Evolutionary conservation across 495 filamentous ascomycete species (phyloP).

Genomic region (Lophiotrema nucula): DNA sequence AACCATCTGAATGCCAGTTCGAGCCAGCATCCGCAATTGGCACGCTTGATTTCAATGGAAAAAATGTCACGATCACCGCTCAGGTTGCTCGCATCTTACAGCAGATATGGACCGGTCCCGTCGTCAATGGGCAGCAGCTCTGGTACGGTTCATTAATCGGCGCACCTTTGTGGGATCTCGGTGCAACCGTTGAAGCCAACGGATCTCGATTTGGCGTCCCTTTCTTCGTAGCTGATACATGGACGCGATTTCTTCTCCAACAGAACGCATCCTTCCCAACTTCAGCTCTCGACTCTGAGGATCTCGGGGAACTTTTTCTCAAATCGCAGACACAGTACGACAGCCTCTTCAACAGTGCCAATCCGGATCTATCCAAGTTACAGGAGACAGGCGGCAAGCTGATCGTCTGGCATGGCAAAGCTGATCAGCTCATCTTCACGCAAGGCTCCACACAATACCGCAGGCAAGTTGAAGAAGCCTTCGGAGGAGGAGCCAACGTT

Average conservation of each 20-base stretch:
- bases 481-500: constrained; percentile 2
- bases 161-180: background rate
- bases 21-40: background rate
- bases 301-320: background rate
- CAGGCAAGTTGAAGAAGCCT: constrained; percentile 16
- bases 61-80: background rate
- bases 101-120: background rate
- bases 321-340: background rate
- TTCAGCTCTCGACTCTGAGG: background rate
- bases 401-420: constrained; percentile 24
- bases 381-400: background rate
- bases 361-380: constrained; percentile 11
- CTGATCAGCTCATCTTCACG: constrained; percentile 33
- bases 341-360: background rate
- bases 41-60: background rate
- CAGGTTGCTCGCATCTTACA: background rate
- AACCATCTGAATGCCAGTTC: constrained; percentile 5
- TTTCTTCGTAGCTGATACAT: constrained; percentile 4
- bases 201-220: background rate
- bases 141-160: background rate
- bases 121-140: background rate
- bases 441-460: constrained; percentile 33
- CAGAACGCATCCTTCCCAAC: background rate
- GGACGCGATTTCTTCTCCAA: background rate
- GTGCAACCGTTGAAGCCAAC: background rate